These are phyloP conservation scores for Candida khao-thaluensis DNA, from an alignment of 805 yeast genomes.

Conservation along the genomic window DNA sequence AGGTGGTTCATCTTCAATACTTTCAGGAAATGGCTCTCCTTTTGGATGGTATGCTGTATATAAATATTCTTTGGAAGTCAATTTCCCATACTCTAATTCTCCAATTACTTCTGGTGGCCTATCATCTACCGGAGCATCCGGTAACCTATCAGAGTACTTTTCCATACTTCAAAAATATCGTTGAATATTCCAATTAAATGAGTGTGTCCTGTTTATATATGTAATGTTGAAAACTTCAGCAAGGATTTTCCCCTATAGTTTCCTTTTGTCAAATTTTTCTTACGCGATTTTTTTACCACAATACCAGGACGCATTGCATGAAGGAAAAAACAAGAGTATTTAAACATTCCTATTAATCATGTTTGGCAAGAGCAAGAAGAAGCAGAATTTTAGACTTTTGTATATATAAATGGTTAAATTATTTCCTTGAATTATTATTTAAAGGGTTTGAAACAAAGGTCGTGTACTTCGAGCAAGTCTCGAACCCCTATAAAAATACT, in stretches of 20 bases:
- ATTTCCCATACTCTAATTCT: conserved; percentile 71
- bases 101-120: conserved; percentile 32
- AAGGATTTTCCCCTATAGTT: conserved; percentile 4
- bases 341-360: too few relatives aligned
- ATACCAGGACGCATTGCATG: too few relatives aligned
- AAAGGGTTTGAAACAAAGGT: too few relatives aligned
- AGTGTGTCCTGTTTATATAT: too few relatives aligned
- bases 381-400: background rate
- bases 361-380: too few relatives aligned
- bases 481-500: background rate
- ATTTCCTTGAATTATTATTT: background rate
- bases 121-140: conserved; percentile 39
- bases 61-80: conserved; percentile 63
- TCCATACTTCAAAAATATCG: background rate
- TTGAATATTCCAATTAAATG: too few relatives aligned
- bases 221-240: too few relatives aligned
- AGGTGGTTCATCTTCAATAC: conserved; percentile 83
- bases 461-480: too few relatives aligned
- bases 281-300: conserved; percentile 3
- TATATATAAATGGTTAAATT: background rate
- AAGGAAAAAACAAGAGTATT: too few relatives aligned
- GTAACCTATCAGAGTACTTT: conserved; percentile 21
- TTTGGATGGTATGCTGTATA: conserved; percentile 59
- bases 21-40: conserved; percentile 58
- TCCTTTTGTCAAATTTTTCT: background rate